A percentile compares a stretch with the other conserved stretches of the same genome.
These are phyloP conservation scores for Rostrohypoxylon terebratum DNA, from an alignment of 495 filamentous ascomycete species.

Conservation along the genomic window DNA sequence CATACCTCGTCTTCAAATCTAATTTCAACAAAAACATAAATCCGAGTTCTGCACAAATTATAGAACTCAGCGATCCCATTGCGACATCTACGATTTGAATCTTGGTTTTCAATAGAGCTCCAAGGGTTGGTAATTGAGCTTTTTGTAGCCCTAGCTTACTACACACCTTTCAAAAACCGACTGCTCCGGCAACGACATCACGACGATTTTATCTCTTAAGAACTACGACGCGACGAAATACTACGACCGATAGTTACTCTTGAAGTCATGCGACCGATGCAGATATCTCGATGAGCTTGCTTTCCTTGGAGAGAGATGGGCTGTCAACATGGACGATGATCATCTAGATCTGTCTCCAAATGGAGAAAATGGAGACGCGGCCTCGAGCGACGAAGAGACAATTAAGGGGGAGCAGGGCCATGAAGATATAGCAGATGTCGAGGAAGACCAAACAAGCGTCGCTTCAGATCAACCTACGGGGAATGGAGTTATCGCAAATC, in stretches of 20 bases:
- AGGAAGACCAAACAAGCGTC: slow-evolving; percentile 52
- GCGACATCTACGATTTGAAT: slow-evolving; percentile 1
- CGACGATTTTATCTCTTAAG: neutral
- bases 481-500: slow-evolving; percentile 56
- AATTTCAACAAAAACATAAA: slow-evolving; percentile 7
- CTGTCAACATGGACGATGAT: slow-evolving; percentile 57
- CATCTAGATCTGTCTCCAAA: slow-evolving; percentile 52
- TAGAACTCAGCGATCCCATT: slow-evolving; percentile 2
- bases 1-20: neutral
- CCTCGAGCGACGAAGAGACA: slow-evolving; percentile 61
- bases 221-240: slow-evolving; percentile 15
- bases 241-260: neutral
- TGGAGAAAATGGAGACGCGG: slow-evolving; percentile 45
- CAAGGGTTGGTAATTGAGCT: slow-evolving; percentile 16
- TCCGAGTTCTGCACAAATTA: neutral
- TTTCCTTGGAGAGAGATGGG: slow-evolving; percentile 60
- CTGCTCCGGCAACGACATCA: neutral
- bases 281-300: slow-evolving; percentile 62
- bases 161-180: slow-evolving; percentile 1
- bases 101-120: slow-evolving; percentile 23
- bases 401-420: slow-evolving; percentile 56
- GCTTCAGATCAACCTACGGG: slow-evolving; percentile 38
- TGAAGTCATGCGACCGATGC: slow-evolving; percentile 54
- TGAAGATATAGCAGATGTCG: slow-evolving; percentile 56
- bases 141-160: slow-evolving; percentile 39